Evolutionary conservation across 495 filamentous ascomycete genomes (phyloP).

Genomic region (Penicillium crystallinum): DNA sequence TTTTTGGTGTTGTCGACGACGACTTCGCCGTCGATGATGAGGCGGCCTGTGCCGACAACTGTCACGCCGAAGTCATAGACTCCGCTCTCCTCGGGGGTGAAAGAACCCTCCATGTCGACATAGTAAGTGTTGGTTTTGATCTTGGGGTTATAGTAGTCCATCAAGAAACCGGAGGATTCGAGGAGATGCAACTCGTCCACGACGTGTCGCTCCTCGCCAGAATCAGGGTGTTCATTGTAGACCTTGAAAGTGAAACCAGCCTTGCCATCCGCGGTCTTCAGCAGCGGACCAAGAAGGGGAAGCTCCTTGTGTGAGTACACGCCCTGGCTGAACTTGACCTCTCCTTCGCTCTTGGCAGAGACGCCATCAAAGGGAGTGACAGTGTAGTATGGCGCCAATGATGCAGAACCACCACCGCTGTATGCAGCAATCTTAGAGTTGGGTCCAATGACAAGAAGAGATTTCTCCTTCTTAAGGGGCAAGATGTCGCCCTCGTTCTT

Average conservation of each 20-base stretch:
- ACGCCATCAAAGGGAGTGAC: constrained; percentile 65
- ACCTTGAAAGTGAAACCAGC: constrained; percentile 55
- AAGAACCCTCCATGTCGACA: constrained; percentile 55
- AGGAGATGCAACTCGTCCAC: constrained; percentile 52
- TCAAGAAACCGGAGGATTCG: constrained; percentile 52
- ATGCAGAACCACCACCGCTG: constrained; percentile 77
- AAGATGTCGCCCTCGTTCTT: constrained; percentile 67
- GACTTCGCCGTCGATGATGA: constrained; percentile 63
- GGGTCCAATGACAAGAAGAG: constrained; percentile 73
- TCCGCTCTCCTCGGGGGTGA: constrained; percentile 56
- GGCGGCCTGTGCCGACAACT: constrained; percentile 65
- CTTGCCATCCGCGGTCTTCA: constrained; percentile 46
- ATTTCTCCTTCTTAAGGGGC: constrained; percentile 57
- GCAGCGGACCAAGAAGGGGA: constrained; percentile 46
- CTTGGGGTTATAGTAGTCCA: constrained; percentile 59
- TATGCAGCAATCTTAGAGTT: constrained; percentile 73
- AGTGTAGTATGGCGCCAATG: constrained; percentile 73
- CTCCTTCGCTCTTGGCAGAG: constrained; percentile 45
- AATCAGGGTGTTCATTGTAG: constrained; percentile 50
- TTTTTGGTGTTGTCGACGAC: constrained; percentile 65
- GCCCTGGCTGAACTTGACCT: constrained; percentile 45
- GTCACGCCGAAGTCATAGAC: constrained; percentile 72
- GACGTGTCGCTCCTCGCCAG: constrained; percentile 36
- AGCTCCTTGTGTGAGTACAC: constrained; percentile 58
- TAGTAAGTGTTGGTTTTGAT: constrained; percentile 52